Evolutionary conservation across 164 flowering plant species (phyloP), one percentile per base, ranked within the genome.

Genomic region (Macadamia integrifolia): DNA sequence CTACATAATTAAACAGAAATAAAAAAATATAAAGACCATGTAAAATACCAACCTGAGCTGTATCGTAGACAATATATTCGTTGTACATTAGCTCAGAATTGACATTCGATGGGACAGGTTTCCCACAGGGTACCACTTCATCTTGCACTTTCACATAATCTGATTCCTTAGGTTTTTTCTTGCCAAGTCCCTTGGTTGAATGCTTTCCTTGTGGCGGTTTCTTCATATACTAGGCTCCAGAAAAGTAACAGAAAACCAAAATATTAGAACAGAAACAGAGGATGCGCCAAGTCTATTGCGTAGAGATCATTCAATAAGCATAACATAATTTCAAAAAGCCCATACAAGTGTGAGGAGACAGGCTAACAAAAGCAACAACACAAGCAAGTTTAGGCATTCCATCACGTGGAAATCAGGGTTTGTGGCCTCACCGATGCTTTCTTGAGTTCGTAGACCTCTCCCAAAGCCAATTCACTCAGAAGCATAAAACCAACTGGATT

Each of bases 391-490:
- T 35, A 35, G 3, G 40, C 40, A 35, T 35, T 35, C 40, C 40
- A 35, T 5, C 3, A 35, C 0, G 5, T 35, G 40, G 35, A 23
- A 23, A 28, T 5, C 18, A 62, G 35, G 58, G n/a, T n/a, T 62
- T 15, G 32, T 58, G 43, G 60, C 68, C 84, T 81, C 65, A 90
- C 93, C 78, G 72, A 74, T 30, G 97, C 90, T 70, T 83, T 81
- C 80, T 82, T 95, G 56, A 91, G 90, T 78, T 89, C 94, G 71
- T 89, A 75, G n/a, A 95, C 79, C 69, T 90, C 87, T 49, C 98
- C 98, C 70, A 95, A 69, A 17, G 98, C 96, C 65, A 95, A 98
- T 84, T 92, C 98, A 82, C 99, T 91, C 35, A 95, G 83, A 76
- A 95, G 87, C 97, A 95, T 83, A 28, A 95, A 71, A 44, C 98